Conservation (phyloP, 768 basidiomycete species). For the Mrakia frigida region DNA sequence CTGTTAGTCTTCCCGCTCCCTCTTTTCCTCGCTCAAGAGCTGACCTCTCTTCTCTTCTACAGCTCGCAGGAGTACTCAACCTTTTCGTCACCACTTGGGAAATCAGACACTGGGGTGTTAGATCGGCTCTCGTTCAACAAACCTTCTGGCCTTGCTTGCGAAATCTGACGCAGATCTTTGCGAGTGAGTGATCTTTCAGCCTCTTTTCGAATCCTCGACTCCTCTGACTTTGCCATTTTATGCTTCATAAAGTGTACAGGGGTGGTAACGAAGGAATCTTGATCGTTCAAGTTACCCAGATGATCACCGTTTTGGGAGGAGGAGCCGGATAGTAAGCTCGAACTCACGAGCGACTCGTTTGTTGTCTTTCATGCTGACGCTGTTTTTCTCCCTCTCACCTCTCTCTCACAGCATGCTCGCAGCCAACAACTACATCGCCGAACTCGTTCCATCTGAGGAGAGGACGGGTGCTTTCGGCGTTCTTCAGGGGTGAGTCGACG, state of each 20-base stretch:
- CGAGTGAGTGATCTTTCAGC: background rate
- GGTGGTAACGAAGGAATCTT: conserved; percentile 36
- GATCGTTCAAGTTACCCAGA: conserved; percentile 40
- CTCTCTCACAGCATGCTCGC: conserved; percentile 34
- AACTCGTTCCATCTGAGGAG: conserved; percentile 37
- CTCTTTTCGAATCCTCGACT: background rate
- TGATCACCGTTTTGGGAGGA: conserved; percentile 42
- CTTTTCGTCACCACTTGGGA: conserved; percentile 37
- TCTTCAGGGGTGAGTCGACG: conserved; percentile 33
- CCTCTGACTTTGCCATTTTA: background rate
- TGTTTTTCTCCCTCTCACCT: background rate
- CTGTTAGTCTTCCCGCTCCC: conserved; percentile 31
- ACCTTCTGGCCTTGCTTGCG: conserved; percentile 39
- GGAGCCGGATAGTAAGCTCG: conserved; percentile 39
- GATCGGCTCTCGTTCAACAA: background rate
- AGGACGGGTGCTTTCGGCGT: conserved; percentile 42
- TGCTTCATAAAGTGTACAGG: conserved; percentile 20
- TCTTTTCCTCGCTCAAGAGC: background rate
- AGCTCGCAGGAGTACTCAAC: conserved; percentile 38
- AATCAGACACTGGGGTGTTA: conserved; percentile 38
- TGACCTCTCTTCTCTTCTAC: conserved; percentile 9
- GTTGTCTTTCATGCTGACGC: background rate
- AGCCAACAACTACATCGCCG: conserved; percentile 39
- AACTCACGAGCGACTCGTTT: background rate
- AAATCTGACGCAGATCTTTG: conserved; percentile 40